phyloP scores from a whole-genome alignment of 495 filamentous ascomycete genomes.

The Neurospora discreta region DNA sequence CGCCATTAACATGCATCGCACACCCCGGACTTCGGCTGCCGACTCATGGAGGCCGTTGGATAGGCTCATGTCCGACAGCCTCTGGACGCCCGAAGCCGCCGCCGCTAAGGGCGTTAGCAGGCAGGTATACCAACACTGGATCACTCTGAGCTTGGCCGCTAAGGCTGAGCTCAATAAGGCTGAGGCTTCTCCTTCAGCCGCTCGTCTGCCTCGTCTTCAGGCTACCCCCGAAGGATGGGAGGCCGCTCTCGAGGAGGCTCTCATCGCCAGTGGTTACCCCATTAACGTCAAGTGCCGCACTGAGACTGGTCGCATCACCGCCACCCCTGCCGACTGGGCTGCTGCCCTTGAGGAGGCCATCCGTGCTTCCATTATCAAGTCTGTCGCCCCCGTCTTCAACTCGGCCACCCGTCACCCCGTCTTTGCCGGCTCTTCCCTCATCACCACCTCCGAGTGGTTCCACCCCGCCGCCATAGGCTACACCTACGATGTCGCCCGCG shows the following conservation, averaged over 20 bases:
- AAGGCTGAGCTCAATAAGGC: background rate
- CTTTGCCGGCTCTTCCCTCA: slow-evolving; percentile 23
- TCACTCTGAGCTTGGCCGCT: background rate
- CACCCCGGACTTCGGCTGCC: slow-evolving; percentile 5
- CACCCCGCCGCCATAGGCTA: slow-evolving; percentile 29
- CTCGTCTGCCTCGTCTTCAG: background rate
- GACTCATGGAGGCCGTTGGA: slow-evolving; percentile 14
- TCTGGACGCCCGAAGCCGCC: slow-evolving; percentile 17
- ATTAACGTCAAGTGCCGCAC: slow-evolving; percentile 3
- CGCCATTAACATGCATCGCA: slow-evolving; percentile 19
- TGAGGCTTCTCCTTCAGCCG: background rate
- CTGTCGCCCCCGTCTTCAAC: slow-evolving; percentile 9
- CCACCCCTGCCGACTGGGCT: slow-evolving; percentile 14
- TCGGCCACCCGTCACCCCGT: slow-evolving; percentile 27
- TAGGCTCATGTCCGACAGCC: slow-evolving; percentile 16
- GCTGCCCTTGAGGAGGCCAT: slow-evolving; percentile 18
- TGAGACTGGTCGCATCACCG: slow-evolving; percentile 6
- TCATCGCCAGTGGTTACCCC: slow-evolving; percentile 10
- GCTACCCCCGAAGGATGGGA: slow-evolving; percentile 23
- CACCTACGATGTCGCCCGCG: slow-evolving; percentile 18
- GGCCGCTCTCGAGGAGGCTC: slow-evolving; percentile 22
- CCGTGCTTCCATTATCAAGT: slow-evolving; percentile 8
- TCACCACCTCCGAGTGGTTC: slow-evolving; percentile 19
- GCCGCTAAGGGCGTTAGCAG: slow-evolving; percentile 2
- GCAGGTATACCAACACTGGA: background rate